phyloP scores from a whole-genome alignment of 352 stramenopile species.

The Globisporangium perplexum region DNA sequence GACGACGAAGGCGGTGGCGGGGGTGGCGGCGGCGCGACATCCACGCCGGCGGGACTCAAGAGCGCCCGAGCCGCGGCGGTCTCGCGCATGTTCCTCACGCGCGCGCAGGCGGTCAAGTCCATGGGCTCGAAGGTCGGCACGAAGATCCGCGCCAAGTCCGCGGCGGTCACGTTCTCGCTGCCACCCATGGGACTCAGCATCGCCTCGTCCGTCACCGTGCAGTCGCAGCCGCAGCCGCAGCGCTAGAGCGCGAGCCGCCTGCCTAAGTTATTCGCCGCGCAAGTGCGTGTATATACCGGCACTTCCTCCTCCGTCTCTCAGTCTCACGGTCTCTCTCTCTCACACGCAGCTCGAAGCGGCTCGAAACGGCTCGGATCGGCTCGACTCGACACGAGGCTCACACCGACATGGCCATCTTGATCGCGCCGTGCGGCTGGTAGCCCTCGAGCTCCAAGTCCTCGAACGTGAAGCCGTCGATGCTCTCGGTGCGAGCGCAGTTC shows the following conservation, averaged over 20 bases:
- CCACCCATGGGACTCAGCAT: conserved; percentile 64
- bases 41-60: background rate
- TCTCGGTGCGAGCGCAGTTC: conserved; percentile 22
- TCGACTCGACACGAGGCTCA: conserved; percentile 24
- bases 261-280: conserved; percentile 9
- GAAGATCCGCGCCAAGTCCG: conserved; percentile 49
- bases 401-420: conserved; percentile 99
- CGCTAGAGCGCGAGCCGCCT: conserved; percentile 11
- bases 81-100: conserved; percentile 41
- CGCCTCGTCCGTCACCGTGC: conserved; percentile 38
- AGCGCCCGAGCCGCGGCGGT: conserved; percentile 16
- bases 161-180: conserved; percentile 58
- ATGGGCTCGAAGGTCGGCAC: conserved; percentile 58
- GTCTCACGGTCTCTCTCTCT: background rate
- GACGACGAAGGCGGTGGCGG: background rate
- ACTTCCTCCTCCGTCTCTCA: background rate
- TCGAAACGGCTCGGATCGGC: too few relatives aligned
- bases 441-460: conserved; percentile 95
- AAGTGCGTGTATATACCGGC: background rate
- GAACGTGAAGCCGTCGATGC: conserved; percentile 96
- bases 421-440: conserved; percentile 95
- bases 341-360: background rate
- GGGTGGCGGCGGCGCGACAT: background rate
- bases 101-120: conserved; percentile 56
- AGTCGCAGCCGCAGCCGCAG: conserved; percentile 29